A percentile compares a stretch with the other conserved stretches of the same genome.
Conservation (phyloP, 2,329 filamentous ascomycete species). For the Microdochium bolleyi region DNA sequence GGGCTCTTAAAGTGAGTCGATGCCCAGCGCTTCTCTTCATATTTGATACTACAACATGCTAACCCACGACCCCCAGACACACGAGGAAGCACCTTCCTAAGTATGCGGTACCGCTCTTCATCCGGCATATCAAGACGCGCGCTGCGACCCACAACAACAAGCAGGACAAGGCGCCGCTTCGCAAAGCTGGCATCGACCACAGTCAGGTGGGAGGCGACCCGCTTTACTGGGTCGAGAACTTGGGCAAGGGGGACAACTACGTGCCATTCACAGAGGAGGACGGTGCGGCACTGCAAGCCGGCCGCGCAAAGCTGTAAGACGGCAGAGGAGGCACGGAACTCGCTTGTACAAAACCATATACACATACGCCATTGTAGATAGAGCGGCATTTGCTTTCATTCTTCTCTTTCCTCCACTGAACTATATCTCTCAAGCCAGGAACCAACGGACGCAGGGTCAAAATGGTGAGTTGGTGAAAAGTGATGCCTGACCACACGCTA, state of each 20-base stretch:
- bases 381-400: no score
- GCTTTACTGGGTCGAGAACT: conserved; percentile 49
- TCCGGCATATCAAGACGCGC: conserved; percentile 51
- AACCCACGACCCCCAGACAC: conserved; percentile 26
- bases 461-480: no score
- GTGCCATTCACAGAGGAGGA: conserved; percentile 49
- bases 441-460: no score
- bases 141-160: conserved; percentile 70
- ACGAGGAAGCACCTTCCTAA: conserved; percentile 53
- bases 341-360: no score
- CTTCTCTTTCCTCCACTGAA: no score
- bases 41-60: background rate
- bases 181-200: conserved; percentile 59
- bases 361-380: no score
- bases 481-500: no score
- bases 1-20: conserved; percentile 44
- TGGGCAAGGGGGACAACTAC: conserved; percentile 46
- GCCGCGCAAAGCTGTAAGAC: conserved; percentile 33
- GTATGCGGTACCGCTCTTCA: conserved; percentile 70
- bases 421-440: no score
- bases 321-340: background rate
- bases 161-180: conserved; percentile 66
- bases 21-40: background rate
- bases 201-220: conserved; percentile 33
- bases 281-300: conserved; percentile 44